These are phyloP conservation scores for Penicillium taxi DNA, from an alignment of 495 filamentous ascomycete genomes.

Conservation along the genomic window DNA sequence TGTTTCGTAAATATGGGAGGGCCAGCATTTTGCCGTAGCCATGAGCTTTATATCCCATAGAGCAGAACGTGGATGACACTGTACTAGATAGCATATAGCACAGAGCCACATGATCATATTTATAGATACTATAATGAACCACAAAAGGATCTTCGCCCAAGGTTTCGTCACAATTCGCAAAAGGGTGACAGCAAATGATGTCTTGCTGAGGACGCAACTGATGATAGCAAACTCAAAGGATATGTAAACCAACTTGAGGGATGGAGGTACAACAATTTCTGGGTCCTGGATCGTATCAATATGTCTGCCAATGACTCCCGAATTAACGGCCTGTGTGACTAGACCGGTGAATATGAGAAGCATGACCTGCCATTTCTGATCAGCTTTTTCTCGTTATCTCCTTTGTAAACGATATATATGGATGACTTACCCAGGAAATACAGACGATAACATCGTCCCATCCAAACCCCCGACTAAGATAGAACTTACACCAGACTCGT, in stretches of 20 bases:
- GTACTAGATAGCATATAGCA: conserved; percentile 16
- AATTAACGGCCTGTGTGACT: conserved; percentile 5
- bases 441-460: conserved; percentile 7
- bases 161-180: conserved; percentile 14
- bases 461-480: conserved; percentile 5
- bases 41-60: conserved; percentile 14
- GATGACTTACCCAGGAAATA: conserved; percentile 7
- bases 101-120: conserved; percentile 18
- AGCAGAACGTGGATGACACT: conserved; percentile 14
- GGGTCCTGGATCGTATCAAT: conserved; percentile 3
- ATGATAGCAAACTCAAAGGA: conserved; percentile 13
- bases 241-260: conserved; percentile 15
- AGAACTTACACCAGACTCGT: conserved; percentile 10
- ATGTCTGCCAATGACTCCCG: conserved; percentile 12
- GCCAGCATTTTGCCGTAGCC: conserved; percentile 18
- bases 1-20: conserved; percentile 10
- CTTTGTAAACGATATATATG: neutral
- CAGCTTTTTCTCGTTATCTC: too few species aligned
- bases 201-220: conserved; percentile 18
- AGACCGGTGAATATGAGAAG: conserved; percentile 7
- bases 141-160: conserved; percentile 17
- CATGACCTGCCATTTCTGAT: conserved; percentile 2
- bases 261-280: conserved; percentile 1
- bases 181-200: conserved; percentile 20
- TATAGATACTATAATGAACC: conserved; percentile 21